Evolutionary conservation across 176 grass and related monocot genomes (phyloP).

Genomic region (Oryza rufipogon): DNA sequence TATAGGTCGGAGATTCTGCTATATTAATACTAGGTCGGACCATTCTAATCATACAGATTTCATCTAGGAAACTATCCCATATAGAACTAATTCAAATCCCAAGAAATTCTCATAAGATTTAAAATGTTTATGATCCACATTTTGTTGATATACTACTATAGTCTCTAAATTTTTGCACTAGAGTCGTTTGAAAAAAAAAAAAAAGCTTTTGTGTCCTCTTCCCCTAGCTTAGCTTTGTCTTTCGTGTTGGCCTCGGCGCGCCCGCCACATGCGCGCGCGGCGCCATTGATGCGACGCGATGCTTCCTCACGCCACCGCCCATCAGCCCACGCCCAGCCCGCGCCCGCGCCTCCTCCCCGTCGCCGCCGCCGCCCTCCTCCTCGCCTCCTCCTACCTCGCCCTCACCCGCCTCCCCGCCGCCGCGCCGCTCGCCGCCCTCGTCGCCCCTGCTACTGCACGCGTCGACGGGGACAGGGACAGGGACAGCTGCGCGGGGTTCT

Average conservation of each 20-base stretch:
- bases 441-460: neutral
- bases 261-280: neutral
- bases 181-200: neutral
- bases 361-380: neutral
- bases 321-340: constrained; percentile 24
- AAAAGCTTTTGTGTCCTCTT: neutral
- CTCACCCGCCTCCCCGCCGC: constrained; percentile 26
- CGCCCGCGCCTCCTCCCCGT: constrained; percentile 7
- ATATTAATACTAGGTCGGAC: too few species aligned
- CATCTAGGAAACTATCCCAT: too few species aligned
- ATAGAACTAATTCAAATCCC: neutral
- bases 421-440: constrained; percentile 30
- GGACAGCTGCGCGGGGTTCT: constrained; percentile 63
- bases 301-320: constrained; percentile 28
- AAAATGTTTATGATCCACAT: too few species aligned
- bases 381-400: constrained; percentile 45
- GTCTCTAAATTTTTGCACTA: too few species aligned
- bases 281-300: neutral
- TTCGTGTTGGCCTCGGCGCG: neutral
- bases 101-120: neutral
- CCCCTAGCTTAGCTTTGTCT: too few species aligned
- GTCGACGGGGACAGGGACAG: too few species aligned
- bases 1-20: too few species aligned
- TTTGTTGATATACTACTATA: too few species aligned
- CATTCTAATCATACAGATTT: too few species aligned